These are phyloP conservation scores for Monosporozyma yasuniensis DNA, from an alignment of 805 yeast species.

Conservation along the genomic window DNA sequence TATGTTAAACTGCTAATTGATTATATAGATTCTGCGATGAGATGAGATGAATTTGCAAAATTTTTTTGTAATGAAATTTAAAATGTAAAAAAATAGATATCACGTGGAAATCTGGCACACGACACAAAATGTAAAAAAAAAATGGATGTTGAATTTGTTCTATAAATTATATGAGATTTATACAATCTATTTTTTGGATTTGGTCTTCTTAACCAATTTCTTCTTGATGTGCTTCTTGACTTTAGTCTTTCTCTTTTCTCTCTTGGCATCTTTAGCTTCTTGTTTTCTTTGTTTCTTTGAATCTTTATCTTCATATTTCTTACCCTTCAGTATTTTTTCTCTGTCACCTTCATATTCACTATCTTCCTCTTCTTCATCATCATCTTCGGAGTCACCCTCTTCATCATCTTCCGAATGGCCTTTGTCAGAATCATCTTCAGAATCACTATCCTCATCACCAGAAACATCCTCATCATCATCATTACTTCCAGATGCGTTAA, in stretches of 20 bases:
- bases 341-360: slow-evolving; percentile 31
- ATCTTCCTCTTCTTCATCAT: slow-evolving; percentile 27
- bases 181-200: slow-evolving; percentile 28
- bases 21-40: slow-evolving; percentile 11
- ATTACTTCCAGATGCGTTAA: slow-evolving; percentile 19
- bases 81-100: neutral
- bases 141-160: neutral
- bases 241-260: slow-evolving; percentile 71
- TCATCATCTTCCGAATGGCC: slow-evolving; percentile 20
- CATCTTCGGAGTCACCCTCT: slow-evolving; percentile 13
- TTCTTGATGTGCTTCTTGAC: slow-evolving; percentile 79
- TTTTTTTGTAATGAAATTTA: neutral
- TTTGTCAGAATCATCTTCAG: slow-evolving; percentile 22
- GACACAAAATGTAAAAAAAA: neutral
- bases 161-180: neutral
- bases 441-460: slow-evolving; percentile 15
- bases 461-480: slow-evolving; percentile 15
- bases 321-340: slow-evolving; percentile 47
- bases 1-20: neutral
- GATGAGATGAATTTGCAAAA: slow-evolving; percentile 12
- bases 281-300: slow-evolving; percentile 66
- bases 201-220: slow-evolving; percentile 55
- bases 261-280: slow-evolving; percentile 65
- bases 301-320: slow-evolving; percentile 72
- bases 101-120: neutral